Evolutionary conservation across 495 filamentous ascomycete species (phyloP), one percentile per base, ranked within the genome.

Genomic region (Hypoxylon cercidicola): DNA sequence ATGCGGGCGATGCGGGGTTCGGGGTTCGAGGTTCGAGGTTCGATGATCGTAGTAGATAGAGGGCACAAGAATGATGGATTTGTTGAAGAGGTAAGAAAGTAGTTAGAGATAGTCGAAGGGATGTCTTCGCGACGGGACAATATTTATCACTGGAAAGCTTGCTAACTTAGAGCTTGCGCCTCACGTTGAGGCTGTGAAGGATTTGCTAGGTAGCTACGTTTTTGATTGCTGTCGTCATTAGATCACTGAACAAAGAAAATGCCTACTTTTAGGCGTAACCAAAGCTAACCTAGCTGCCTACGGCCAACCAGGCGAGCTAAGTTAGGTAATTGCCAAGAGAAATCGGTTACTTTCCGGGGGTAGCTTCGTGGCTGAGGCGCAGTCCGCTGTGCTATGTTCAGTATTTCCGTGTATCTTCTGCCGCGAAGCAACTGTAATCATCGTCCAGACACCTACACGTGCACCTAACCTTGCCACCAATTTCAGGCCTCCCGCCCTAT

Each of bases 151-250:
- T 63, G 48, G 44, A 15, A 47, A 37, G 11, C 37, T 46, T 35
- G 40, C 25, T 30, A 21, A 4, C 19, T 23, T 34, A 8, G 20
- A 43, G 16, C 60, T 53, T 64, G 61, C 61, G 61, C 61, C 61
- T 64, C 61, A 41, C 21, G 30, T 41, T 58, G 58, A 67, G 64
- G 64, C 57, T 61, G 63, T 61, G 56, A 61, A 35, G 32, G 19
- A 46, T 13, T 46, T 15, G 44, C 21, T 13, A 28, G 30, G 1
- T 9, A 7, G 44, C 43, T 48, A 34, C 25, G 23, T 32, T 43
- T 43, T 19, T 12, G 13, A 40, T 18, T 18, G 40, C 40, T 43
- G 40, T 43, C 40, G 40, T 43, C 40, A 43, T 43, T 43, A 6
- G n/a, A 13, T 1, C 15, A 43, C 16, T 15, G 1, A 16, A 43